phyloP scores from a whole-genome alignment of 2,329 filamentous ascomycete genomes.

The Calonectria henricotiae region DNA sequence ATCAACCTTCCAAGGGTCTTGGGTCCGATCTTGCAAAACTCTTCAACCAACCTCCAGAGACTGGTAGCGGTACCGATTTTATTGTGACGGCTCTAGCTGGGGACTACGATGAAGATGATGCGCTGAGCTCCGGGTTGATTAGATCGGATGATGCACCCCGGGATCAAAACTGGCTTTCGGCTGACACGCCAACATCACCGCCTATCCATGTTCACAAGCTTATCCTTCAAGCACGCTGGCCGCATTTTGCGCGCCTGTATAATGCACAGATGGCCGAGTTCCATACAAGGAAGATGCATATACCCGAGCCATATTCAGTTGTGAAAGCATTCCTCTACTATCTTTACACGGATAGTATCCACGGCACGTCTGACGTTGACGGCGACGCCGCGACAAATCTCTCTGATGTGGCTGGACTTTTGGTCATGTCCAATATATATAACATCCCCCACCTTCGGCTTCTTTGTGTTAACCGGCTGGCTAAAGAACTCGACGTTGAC shows the following conservation, averaged over 20 bases:
- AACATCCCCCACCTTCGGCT: conserved; percentile 95
- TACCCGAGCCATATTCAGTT: conserved; percentile 94
- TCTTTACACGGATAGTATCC: conserved; percentile 95
- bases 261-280: conserved; percentile 97
- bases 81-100: conserved; percentile 90
- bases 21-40: conserved; percentile 89
- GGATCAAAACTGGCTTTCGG: conserved; percentile 72
- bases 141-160: conserved; percentile 62
- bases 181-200: conserved; percentile 78
- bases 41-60: conserved; percentile 89
- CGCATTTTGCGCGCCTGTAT: conserved; percentile 94
- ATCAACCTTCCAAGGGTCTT: conserved; percentile 77
- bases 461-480: conserved; percentile 90
- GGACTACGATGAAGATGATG: conserved; percentile 79
- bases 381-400: conserved; percentile 84
- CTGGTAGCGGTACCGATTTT: conserved; percentile 91
- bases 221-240: conserved; percentile 95
- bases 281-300: conserved; percentile 97
- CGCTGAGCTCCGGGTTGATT: conserved; percentile 68
- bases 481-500: conserved; percentile 92
- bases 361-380: conserved; percentile 66
- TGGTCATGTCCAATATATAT: conserved; percentile 99
- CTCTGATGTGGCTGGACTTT: conserved; percentile 90
- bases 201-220: conserved; percentile 97
- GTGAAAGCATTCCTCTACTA: conserved; percentile 97